Percentiles rank a stretch among this genome's conserved stretches.
Conservation (phyloP, 352 stramenopile genomes). For the Phytophthora pseudosyringae region DNA sequence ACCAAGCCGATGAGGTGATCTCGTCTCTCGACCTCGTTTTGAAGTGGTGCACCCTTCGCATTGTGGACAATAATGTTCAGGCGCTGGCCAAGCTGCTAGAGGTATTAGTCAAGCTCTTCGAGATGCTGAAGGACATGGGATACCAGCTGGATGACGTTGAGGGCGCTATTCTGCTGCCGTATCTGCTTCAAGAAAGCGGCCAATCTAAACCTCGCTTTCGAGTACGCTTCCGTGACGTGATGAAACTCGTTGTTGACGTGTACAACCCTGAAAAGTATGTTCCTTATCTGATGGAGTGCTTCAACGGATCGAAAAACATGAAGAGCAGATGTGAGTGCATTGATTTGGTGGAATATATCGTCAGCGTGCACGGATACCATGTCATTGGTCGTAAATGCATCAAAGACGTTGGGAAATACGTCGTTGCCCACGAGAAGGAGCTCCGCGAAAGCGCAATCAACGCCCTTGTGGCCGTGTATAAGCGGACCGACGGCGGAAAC, state of each 20-base stretch:
- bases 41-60: constrained; percentile 86
- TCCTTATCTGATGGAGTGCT: constrained; percentile 78
- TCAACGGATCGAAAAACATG: constrained; percentile 87
- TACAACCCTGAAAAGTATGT: constrained; percentile 84
- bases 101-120: constrained; percentile 82
- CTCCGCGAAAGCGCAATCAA: constrained; percentile 82
- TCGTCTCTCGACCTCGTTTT: constrained; percentile 77
- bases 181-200: constrained; percentile 84
- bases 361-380: constrained; percentile 64
- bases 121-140: constrained; percentile 66
- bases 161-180: constrained; percentile 81
- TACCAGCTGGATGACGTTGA: constrained; percentile 87
- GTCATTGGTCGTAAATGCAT: constrained; percentile 75
- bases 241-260: constrained; percentile 81
- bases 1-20: constrained; percentile 73
- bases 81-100: constrained; percentile 84
- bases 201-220: constrained; percentile 87
- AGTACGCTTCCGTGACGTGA: constrained; percentile 84
- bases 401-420: constrained; percentile 83
- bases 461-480: constrained; percentile 74
- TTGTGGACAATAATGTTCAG: constrained; percentile 91
- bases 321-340: constrained; percentile 89
- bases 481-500: constrained; percentile 61
- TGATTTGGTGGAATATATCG: constrained; percentile 81
- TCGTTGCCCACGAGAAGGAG: constrained; percentile 83